Base-by-base conservation (phyloP, 495 filamentous ascomycete genomes). In the Niebla homalea region DNA sequence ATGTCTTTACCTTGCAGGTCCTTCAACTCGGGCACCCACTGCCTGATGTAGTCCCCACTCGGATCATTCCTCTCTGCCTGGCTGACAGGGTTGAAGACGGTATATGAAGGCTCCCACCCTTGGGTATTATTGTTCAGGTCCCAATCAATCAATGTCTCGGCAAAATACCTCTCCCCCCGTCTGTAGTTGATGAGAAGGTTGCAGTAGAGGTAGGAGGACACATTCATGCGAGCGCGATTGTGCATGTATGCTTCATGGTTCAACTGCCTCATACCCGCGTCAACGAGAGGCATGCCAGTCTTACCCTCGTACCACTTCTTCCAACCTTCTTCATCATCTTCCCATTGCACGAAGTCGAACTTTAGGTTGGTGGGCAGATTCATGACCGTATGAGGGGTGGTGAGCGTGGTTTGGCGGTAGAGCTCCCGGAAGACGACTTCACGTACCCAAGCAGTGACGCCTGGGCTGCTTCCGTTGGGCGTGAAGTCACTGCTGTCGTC, bases 11-110 rank as follows among this genome's bases (percentile, higher is more conserved):
- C 67, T 46, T 68, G 46, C 37, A 70, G 63, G 15, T 58, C 60
- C 52, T 58, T 61, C 51, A 72, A 63, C 69, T 89, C 83, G 21
- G 71, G 72, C 12, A 87, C 69, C 85, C 84, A 89, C 55, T 73
- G 77, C 36, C 78, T 68, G 54, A 89, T 87, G 60, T 84, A 87
- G 45, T 73, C 71, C 0, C 83, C 84, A 0, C 74, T 68, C 0
- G 71, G 61, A 62, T 89, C 84, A 61, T 61, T 64, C 60, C 62
- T 70, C 61, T 70, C 67, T n/a, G 68, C 69, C 48, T 71, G 69
- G 15, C 35, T 55, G 15, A 67, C 62, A 8, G 69, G 69, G 42
- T 70, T 71, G 53, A 70, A 71, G 2, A 71, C 61, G 14, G 69
- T 71, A 46, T 71, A 70, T 20, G 44, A 52, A 11, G 69, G 69